Evolutionary conservation across 2,329 filamentous ascomycete genomes (phyloP).

Genomic region (Monosporascus sp.): DNA sequence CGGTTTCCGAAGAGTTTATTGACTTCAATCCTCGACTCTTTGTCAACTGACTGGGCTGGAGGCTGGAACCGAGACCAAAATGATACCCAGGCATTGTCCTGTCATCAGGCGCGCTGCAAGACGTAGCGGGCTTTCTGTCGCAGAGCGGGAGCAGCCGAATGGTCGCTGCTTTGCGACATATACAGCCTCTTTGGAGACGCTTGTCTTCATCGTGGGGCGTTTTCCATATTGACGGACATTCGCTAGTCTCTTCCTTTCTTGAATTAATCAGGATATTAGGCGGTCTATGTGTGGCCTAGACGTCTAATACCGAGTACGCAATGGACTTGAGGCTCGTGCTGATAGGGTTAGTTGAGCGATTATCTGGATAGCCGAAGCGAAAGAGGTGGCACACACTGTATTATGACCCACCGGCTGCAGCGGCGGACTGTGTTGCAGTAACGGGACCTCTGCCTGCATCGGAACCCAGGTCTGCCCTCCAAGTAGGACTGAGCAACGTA

Average conservation of each 20-base stretch:
- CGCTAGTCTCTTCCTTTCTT: too few species aligned
- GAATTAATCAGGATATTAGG: too few species aligned
- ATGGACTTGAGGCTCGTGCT: too few species aligned
- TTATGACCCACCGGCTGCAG: neutral
- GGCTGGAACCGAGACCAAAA: neutral
- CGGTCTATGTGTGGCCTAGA: too few species aligned
- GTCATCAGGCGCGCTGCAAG: too few species aligned
- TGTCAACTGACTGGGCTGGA: neutral
- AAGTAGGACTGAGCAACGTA: neutral
- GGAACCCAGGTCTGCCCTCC: neutral
- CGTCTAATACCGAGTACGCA: too few species aligned
- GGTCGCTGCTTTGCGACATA: too few species aligned
- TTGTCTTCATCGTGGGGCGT: too few species aligned
- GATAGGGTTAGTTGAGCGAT: neutral
- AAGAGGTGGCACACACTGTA: neutral
- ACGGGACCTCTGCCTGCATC: neutral
- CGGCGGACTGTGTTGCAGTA: neutral
- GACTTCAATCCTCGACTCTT: constrained; percentile 1
- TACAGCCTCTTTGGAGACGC: too few species aligned
- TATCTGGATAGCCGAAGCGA: neutral
- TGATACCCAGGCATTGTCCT: neutral
- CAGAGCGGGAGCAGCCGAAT: too few species aligned
- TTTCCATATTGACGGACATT: too few species aligned
- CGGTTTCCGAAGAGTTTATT: constrained; percentile 3
- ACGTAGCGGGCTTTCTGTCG: too few species aligned